These are phyloP conservation scores for Colletotrichum caudatum DNA, from an alignment of 2,329 filamentous ascomycete genomes.

Conservation along the genomic window DNA sequence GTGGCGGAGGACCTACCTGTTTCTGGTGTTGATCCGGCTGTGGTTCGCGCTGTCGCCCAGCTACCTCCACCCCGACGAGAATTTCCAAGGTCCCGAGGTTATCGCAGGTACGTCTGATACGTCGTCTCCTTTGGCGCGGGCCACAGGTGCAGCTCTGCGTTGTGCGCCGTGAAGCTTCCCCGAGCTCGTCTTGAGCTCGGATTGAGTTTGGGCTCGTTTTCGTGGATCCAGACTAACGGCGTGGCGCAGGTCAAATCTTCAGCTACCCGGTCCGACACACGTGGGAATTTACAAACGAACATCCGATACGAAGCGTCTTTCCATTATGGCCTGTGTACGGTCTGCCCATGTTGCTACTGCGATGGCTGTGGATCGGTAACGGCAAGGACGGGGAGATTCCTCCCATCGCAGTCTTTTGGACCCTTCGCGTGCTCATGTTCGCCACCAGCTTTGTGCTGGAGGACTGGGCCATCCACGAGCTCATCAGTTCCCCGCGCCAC, in stretches of 20 bases:
- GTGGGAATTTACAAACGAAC: conserved; percentile 93
- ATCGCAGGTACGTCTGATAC: conserved; percentile 81
- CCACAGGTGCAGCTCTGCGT: conserved; percentile 6
- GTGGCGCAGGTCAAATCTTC: conserved; percentile 82
- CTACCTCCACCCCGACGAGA: conserved; percentile 98
- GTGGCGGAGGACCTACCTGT: conserved; percentile 91
- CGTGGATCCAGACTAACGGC: conserved; percentile 36
- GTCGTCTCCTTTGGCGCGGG: conserved; percentile 3
- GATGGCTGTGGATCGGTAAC: conserved; percentile 92
- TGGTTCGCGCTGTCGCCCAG: conserved; percentile 95
- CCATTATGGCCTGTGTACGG: conserved; percentile 97
- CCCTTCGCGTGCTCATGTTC: conserved; percentile 91
- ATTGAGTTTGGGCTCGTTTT: conserved; percentile 31
- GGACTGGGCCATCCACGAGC: conserved; percentile 96
- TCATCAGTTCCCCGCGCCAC: conserved; percentile 80
- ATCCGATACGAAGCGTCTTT: conserved; percentile 95
- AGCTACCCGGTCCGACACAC: conserved; percentile 89
- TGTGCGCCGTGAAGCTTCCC: conserved; percentile 24
- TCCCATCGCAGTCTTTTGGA: conserved; percentile 91
- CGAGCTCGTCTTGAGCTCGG: conserved; percentile 29
- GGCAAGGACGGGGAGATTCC: conserved; percentile 81
- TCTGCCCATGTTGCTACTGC: conserved; percentile 89
- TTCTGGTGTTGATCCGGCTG: conserved; percentile 86
- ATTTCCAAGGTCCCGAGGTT: conserved; percentile 98
- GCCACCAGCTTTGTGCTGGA: conserved; percentile 94